Evolutionary conservation across 2,329 filamentous ascomycete species (phyloP).

Genomic region (Ascochyta pisi): DNA sequence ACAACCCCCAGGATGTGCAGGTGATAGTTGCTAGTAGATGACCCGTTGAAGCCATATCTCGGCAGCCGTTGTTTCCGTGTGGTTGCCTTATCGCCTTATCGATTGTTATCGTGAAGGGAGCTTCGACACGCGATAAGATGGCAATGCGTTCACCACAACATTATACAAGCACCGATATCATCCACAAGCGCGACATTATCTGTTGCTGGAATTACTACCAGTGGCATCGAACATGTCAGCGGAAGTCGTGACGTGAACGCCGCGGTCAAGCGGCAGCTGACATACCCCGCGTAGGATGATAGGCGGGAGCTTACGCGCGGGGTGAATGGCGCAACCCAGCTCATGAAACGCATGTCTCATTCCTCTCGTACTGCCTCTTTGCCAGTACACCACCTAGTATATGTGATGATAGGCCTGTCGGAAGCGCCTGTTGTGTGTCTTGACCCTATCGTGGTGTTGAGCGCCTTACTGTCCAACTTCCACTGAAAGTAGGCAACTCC

Average conservation of each 20-base stretch:
- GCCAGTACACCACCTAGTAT: neutral
- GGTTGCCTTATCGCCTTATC: conserved; percentile 31
- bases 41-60: too few species aligned
- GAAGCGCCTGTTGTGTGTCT: neutral
- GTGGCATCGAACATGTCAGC: neutral
- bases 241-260: conserved; percentile 22
- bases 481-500: conserved; percentile 5
- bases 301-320: conserved; percentile 35
- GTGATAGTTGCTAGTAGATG: too few species aligned
- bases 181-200: neutral
- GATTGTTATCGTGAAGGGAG: conserved; percentile 6
- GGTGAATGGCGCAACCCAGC: conserved; percentile 25
- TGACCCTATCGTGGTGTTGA: neutral
- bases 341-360: conserved; percentile 10
- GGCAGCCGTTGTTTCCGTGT: neutral
- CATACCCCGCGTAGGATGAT: conserved; percentile 36
- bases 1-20: too few species aligned
- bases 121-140: conserved; percentile 3
- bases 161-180: neutral
- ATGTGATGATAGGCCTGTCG: neutral
- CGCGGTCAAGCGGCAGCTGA: conserved; percentile 28
- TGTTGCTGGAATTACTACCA: neutral
- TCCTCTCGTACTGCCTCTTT: neutral
- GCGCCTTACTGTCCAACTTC: neutral
- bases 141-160: neutral